Conservation (phyloP, 2,329 filamentous ascomycete genomes). For the Plectosphaerella cucumerina region DNA sequence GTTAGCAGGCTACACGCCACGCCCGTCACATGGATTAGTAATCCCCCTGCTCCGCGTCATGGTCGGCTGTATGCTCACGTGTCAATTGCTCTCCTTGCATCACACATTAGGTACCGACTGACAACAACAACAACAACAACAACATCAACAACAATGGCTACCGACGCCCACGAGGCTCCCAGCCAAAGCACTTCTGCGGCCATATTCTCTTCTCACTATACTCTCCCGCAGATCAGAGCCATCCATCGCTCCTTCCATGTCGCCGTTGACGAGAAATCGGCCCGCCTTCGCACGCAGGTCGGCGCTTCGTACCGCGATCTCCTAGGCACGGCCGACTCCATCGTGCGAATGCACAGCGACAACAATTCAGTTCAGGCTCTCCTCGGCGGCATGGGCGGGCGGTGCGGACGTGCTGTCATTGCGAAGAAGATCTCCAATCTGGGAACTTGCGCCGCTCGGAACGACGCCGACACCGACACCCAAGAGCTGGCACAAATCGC, state of each 20-base stretch:
- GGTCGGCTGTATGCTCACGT: too few relatives aligned
- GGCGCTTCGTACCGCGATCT: constrained; percentile 78
- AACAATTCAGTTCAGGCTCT: constrained; percentile 70
- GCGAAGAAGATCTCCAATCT: constrained; percentile 61
- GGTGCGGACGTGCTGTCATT: constrained; percentile 70
- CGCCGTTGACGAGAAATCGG: constrained; percentile 58
- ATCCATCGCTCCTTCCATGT: constrained; percentile 57
- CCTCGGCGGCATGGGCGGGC: constrained; percentile 67
- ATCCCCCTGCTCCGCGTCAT: too few relatives aligned
- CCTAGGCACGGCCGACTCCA: constrained; percentile 88
- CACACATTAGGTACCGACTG: neutral
- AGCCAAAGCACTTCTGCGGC: constrained; percentile 45
- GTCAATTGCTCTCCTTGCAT: neutral
- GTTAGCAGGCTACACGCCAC: too few relatives aligned
- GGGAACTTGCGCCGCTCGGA: constrained; percentile 34
- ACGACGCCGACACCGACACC: constrained; percentile 15
- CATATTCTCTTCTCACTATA: constrained; percentile 52
- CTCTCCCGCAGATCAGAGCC: constrained; percentile 59
- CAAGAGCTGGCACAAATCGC: constrained; percentile 28
- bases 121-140: too few relatives aligned
- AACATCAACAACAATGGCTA: constrained; percentile 29
- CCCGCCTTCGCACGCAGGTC: constrained; percentile 59
- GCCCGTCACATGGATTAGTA: too few relatives aligned
- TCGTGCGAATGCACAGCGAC: constrained; percentile 80
- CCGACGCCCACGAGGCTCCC: constrained; percentile 38